Base-by-base conservation (phyloP, 148 eudicot genomes). In the Rhododendron henanense region DNA sequence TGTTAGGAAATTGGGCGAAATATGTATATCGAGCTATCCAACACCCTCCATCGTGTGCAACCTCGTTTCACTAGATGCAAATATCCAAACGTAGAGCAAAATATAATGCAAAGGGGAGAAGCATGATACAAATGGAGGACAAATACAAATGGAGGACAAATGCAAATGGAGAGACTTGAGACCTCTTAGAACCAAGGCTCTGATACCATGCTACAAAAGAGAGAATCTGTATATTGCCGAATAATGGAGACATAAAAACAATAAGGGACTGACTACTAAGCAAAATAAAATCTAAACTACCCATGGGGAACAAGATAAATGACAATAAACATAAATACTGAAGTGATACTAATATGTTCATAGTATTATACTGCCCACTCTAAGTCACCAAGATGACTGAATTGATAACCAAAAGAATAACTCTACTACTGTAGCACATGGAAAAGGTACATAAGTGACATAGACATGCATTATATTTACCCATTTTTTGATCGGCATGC, bases 341-440 rank as follows among this genome's bases (percentile, higher is more conserved):
- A 6, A 19, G 65, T 19, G 8, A 51, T 51, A 9, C 51, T 48
- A 48, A 48, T 6, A 48, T 48, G 51, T 10, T 48, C 51, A 48
- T 15, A 61, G 67, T 75, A 44, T 41, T 7, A 13, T 44, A 18
- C 28, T 28, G 41, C 45, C 45, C 83, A 15, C 59, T 57, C 47
- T 35, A 18, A 81, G 45, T 81, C 48, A 81, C 69, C 37, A 57
- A 81, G 69, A 81, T 33, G 57, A 33, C 37, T 81, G 45, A 81
- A 55, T 81, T 57, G 69, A 31, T 35, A 55, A 81, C 2, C 5
- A 23, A 81, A 50, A 31, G 14, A 57, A 57, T 28, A 25, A 18
- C 69, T 35, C 2, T 48, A 41, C 45, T 41, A 41, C 45, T 6
- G 45, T 0, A 51, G 57, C 83, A 80, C 37, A 50, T 10, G 18